These are phyloP conservation scores for Proliferodiscus dingleyae DNA, from an alignment of 2,329 filamentous ascomycete species.

Conservation along the genomic window DNA sequence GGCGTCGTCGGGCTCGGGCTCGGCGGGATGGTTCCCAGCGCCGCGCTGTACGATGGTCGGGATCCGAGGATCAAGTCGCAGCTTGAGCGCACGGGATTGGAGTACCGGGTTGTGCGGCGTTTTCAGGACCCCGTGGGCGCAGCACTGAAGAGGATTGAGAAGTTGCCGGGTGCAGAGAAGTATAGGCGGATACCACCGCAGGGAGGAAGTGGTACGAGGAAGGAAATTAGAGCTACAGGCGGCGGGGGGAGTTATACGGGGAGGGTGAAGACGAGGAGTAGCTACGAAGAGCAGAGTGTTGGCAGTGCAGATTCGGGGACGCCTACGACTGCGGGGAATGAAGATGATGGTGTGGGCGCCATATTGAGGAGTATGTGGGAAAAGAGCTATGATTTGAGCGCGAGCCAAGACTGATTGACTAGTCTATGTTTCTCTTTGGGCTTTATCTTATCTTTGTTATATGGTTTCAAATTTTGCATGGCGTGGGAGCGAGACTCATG, in stretches of 20 bases:
- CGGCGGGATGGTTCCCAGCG: too few species aligned
- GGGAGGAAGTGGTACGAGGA: slow-evolving; percentile 26
- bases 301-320: slow-evolving; percentile 14
- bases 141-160: slow-evolving; percentile 50
- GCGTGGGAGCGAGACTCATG: not conserved
- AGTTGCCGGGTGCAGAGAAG: slow-evolving; percentile 48
- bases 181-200: slow-evolving; percentile 40
- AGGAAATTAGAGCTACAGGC: slow-evolving; percentile 27
- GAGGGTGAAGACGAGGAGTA: slow-evolving; percentile 10
- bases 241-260: slow-evolving; percentile 17
- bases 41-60: slow-evolving; percentile 44
- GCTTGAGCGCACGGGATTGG: slow-evolving; percentile 65
- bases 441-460: not conserved
- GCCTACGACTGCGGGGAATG: slow-evolving; percentile 35
- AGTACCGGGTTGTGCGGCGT: slow-evolving; percentile 68
- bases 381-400: slow-evolving; percentile 52
- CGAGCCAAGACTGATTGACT: slow-evolving; percentile 36
- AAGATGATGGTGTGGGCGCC: slow-evolving; percentile 43
- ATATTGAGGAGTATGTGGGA: slow-evolving; percentile 58
- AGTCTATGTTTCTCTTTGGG: not conserved
- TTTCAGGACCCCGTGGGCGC: slow-evolving; percentile 67
- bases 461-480: not conserved
- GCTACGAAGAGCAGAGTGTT: slow-evolving; percentile 16
- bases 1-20: too few species aligned
- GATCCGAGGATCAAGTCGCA: slow-evolving; percentile 61